Evolutionary conservation across 495 filamentous ascomycete species (phyloP).

Genomic region (Bathelium albidoporum): DNA sequence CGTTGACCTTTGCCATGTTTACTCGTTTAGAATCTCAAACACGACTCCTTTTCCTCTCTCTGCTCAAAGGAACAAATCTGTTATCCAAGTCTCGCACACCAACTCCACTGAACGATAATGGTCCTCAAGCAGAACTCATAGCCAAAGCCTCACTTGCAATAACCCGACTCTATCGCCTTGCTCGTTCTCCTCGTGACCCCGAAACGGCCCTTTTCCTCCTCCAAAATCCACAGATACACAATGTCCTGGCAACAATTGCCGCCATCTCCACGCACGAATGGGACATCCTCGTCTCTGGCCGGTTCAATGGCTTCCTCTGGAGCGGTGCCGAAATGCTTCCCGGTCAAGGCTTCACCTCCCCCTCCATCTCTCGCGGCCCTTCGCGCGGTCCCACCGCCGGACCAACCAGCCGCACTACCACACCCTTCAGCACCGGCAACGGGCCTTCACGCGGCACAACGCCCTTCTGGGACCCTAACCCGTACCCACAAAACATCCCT

Average conservation of each 20-base stretch:
- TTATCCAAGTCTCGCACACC: slow-evolving; percentile 44
- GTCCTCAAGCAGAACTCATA: slow-evolving; percentile 55
- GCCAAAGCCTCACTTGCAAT: slow-evolving; percentile 62
- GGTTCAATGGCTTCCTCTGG: slow-evolving; percentile 95
- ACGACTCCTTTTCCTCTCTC: slow-evolving; percentile 63
- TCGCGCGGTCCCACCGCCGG: slow-evolving; percentile 38
- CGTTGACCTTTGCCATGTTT: slow-evolving; percentile 80
- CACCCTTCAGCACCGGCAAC: slow-evolving; percentile 26
- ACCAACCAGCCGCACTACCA: slow-evolving; percentile 24
- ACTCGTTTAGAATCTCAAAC: slow-evolving; percentile 72
- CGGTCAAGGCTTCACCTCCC: slow-evolving; percentile 26
- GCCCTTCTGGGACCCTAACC: slow-evolving; percentile 15
- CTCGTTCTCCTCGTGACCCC: slow-evolving; percentile 61
- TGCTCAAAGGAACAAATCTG: slow-evolving; percentile 57
- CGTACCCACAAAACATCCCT: slow-evolving; percentile 24
- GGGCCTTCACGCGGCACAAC: slow-evolving; percentile 25
- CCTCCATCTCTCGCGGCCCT: slow-evolving; percentile 41
- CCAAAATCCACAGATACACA: slow-evolving; percentile 69
- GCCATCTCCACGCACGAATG: slow-evolving; percentile 81
- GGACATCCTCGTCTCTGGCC: slow-evolving; percentile 91
- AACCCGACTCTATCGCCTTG: slow-evolving; percentile 73
- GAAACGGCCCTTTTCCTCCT: slow-evolving; percentile 84
- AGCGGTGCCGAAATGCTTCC: slow-evolving; percentile 63
- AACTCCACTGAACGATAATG: slow-evolving; percentile 42
- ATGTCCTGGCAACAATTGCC: slow-evolving; percentile 76